Evolutionary conservation across 306 rosid species (phyloP).

Genomic region (Dryas alaskensis): DNA sequence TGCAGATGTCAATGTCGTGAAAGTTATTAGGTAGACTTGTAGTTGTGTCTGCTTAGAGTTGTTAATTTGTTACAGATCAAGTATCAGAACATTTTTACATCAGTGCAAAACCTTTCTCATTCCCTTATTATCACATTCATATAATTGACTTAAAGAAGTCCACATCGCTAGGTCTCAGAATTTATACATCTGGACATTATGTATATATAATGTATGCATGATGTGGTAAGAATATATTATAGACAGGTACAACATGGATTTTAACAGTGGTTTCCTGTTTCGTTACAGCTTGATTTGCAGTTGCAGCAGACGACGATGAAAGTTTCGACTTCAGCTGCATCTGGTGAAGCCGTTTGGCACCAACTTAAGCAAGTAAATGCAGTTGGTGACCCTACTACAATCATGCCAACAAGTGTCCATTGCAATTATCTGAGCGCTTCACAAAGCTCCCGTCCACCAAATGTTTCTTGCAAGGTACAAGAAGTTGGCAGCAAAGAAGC

Average conservation of each 20-base stretch:
- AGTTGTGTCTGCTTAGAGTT: neutral
- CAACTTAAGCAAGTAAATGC: constrained; percentile 25
- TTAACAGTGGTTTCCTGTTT: constrained; percentile 23
- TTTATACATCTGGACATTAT: neutral
- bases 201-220: neutral
- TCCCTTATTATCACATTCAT: neutral
- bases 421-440: constrained; percentile 21
- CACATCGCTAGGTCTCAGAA: neutral
- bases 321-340: constrained; percentile 20
- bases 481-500: constrained; percentile 42
- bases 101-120: neutral
- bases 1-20: neutral
- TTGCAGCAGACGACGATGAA: constrained; percentile 30
- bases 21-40: neutral
- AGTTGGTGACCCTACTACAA: constrained; percentile 21
- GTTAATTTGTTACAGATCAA: neutral
- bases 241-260: neutral
- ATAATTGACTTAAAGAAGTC: neutral
- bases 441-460: constrained; percentile 22
- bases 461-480: constrained; percentile 32
- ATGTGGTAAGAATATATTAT: neutral
- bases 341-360: constrained; percentile 22
- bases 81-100: neutral
- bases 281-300: constrained; percentile 57
- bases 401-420: constrained; percentile 4